Evolutionary conservation across 1,284 basidiomycete species (phyloP).

Genomic region (Ustilago esculenta): DNA sequence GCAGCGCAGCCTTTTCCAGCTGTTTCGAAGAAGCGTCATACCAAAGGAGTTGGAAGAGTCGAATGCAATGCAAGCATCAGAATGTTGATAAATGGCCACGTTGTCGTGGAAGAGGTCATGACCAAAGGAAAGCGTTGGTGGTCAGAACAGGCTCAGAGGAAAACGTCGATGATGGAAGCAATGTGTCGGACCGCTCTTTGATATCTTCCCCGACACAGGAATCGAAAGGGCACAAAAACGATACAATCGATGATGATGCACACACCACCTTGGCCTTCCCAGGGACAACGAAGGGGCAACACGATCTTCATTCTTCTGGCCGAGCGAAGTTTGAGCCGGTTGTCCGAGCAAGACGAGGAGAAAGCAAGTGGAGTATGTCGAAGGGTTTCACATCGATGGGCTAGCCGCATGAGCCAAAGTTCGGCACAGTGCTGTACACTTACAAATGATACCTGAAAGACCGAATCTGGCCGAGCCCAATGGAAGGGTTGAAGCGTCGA

Average conservation of each 20-base stretch:
- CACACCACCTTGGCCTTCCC: too few species aligned
- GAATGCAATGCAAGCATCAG: background rate
- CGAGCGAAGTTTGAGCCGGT: too few species aligned
- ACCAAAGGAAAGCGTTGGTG: too few species aligned
- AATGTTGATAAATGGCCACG: background rate
- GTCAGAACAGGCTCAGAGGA: background rate
- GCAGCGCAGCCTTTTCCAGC: background rate
- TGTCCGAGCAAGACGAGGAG: too few species aligned
- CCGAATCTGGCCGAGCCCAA: background rate
- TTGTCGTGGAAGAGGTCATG: background rate
- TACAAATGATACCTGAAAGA: background rate
- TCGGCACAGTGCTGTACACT: background rate
- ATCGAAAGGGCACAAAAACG: too few species aligned
- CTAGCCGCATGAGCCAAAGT: background rate
- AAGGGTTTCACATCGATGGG: background rate
- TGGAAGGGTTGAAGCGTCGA: conserved; percentile 2
- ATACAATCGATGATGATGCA: too few species aligned
- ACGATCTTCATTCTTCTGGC: too few species aligned
- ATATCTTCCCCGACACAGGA: background rate
- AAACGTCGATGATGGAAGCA: background rate
- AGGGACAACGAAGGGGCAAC: too few species aligned
- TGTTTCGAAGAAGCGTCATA: background rate
- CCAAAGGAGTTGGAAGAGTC: background rate
- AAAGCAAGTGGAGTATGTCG: too few species aligned
- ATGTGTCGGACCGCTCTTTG: background rate